Evolutionary conservation across 345 rosid genomes (phyloP), one percentile per base, ranked within the genome.

Genomic region (Populus tremula): DNA sequence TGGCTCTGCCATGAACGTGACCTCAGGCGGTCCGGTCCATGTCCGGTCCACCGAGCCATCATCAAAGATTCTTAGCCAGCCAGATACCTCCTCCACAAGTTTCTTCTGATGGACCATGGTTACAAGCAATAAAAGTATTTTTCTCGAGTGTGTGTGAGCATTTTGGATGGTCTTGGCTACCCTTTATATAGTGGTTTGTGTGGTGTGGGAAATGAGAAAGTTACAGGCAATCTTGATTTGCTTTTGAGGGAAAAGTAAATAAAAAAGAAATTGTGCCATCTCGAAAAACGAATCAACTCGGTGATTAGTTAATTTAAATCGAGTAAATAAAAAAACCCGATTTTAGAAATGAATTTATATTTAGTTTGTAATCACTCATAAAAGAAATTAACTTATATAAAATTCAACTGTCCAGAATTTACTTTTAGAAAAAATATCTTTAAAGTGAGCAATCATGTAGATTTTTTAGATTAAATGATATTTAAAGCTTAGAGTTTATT

Each of bases 21-120:
- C 79, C 71, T 86, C 82, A 0, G 93, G 93, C 0, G 96, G 91
- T 7, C 93, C 96, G 0, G 83, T 83, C 96, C 96, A 89, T 2
- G 88, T 76, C 25, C 96, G 79, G 79, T 88, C 96, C 7, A 88
- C 89, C 0, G 87, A 86, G 54, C 92, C 96, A 35, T 89, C 96
- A 2, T 84, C 84, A 38, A 82, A 87, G 73, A 85, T 73, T 38
- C 85, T 69, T 8, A 91, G 88, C 96, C 93, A 91, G 18, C 96
- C 92, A 43, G 96, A 88, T 9, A 91, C 96, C 53, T 90, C 89
- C 0, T 87, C 86, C 8, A 88, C 85, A 16, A 86, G 18, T 45
- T 35, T 81, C 77, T 64, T 86, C 18, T 82, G 77, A 2, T 20
- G 16, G 2, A 31, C 82, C 94, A 91, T 89, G 31, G 31, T 43